A percentile compares a stretch with the other conserved stretches of the same genome.
Evolutionary conservation across 331 rosid species (phyloP).

Genomic region (Cydonia oblonga): DNA sequence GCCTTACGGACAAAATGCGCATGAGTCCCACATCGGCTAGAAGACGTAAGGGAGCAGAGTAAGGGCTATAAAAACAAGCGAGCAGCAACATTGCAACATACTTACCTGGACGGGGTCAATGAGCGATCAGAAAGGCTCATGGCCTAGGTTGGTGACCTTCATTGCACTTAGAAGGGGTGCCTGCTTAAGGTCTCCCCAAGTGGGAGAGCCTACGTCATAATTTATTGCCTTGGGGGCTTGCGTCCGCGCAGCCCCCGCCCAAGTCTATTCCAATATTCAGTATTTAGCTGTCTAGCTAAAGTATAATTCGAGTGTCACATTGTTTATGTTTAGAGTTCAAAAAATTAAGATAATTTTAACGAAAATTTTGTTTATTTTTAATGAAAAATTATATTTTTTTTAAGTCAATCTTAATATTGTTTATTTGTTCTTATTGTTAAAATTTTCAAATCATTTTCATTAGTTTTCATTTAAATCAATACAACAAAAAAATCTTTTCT

Average conservation of each 20-base stretch:
- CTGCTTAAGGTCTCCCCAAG: slow-evolving; percentile 29
- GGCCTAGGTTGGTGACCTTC: slow-evolving; percentile 21
- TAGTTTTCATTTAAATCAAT: too few species aligned
- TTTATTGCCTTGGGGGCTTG: slow-evolving; percentile 30
- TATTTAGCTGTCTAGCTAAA: fast-evolving
- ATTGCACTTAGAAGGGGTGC: background rate
- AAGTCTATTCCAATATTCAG: fast-evolving
- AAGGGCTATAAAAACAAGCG: background rate
- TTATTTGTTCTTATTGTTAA: too few species aligned
- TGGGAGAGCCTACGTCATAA: slow-evolving; percentile 37
- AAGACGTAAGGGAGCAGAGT: background rate
- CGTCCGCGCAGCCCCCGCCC: background rate
- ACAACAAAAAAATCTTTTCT: too few species aligned
- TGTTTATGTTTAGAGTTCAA: too few species aligned
- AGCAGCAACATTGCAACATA: fast-evolving
- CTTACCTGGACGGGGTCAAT: slow-evolving; percentile 45
- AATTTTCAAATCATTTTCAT: too few species aligned
- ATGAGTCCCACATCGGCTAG: background rate
- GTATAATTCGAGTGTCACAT: too few species aligned
- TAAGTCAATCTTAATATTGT: too few species aligned
- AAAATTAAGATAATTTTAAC: too few species aligned
- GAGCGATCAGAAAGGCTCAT: slow-evolving; percentile 17
- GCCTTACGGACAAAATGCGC: background rate
- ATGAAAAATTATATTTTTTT: too few species aligned
- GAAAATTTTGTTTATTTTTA: too few species aligned